Evolutionary conservation across 495 filamentous ascomycete species (phyloP), one percentile per base, ranked within the genome.

Genomic region (Penicillium canariense): DNA sequence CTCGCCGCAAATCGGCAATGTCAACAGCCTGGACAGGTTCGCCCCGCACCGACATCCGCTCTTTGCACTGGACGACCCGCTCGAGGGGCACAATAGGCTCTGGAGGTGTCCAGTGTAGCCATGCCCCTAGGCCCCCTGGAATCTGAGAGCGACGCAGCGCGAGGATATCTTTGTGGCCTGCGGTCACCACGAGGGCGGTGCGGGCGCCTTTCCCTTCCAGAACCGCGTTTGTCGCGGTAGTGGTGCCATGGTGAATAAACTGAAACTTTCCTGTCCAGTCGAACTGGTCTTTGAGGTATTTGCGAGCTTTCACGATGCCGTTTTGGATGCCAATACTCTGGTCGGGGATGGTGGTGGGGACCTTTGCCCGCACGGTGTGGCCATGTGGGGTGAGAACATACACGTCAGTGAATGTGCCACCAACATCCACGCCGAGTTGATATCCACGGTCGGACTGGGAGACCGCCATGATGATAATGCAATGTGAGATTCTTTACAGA

Each of bases 331-430:
- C 77, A 35, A 81, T 68, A 42, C 73, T 77, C 55, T 79, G 77
- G 52, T 79, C 77, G 4, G 65, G 53, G 30, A 68, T 67, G 4
- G 76, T 79, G 4, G 76, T 77, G n/a, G 72, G 77, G 2, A 78
- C 73, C 47, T 81, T 81, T 5, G 77, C 71, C 8, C 77, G 65
- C 7, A 73, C 68, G 0, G 65, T 68, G 8, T 70, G 55, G 3
- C 75, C 71, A 10, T 69, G 51, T 6, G 76, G 76, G 5, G 71
- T 69, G 58, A 81, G 67, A 12, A 72, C 71, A 42, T 67, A 74
- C 3, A 79, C 68, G 44, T 81, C 77, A 2, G 77, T 81, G 62
- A 81, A 81, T 15, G 77, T 80, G 40, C 77, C 73, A 15, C 71
- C 74, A 5, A 77, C 71, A 39, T 77, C 73, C 6, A 71, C 71